phyloP scores from a whole-genome alignment of 23 red algal species.

The Chondrus crispus region DNA sequence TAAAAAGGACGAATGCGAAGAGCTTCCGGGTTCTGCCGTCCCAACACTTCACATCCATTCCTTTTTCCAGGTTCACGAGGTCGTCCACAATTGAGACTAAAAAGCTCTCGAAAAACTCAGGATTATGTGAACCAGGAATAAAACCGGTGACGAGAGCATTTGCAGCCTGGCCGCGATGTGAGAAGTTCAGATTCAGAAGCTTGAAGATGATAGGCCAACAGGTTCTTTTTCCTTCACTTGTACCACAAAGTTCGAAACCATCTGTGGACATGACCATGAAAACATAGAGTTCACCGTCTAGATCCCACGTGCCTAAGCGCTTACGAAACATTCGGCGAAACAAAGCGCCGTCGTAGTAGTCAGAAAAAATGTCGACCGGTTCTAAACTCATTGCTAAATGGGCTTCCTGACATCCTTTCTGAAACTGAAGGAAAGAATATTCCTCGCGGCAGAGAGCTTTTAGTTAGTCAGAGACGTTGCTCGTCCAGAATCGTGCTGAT shows the following conservation, averaged over 20 bases:
- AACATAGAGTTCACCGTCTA: not conserved
- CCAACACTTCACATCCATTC: not conserved
- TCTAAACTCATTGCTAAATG: no score
- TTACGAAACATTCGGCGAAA: not conserved
- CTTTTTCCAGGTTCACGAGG: not conserved
- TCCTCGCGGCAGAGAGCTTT: no score
- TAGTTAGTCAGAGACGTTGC: no score
- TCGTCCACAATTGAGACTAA: not conserved
- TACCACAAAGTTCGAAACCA: not conserved
- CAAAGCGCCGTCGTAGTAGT: not conserved
- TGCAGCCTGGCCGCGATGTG: not conserved
- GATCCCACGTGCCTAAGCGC: not conserved
- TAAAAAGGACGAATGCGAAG: not conserved
- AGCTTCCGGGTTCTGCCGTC: not conserved
- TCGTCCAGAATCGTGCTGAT: no score
- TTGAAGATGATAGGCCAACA: conserved; percentile 1
- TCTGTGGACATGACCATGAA: not conserved
- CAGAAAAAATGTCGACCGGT: no score
- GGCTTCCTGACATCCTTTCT: no score
- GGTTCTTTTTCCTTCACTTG: not conserved
- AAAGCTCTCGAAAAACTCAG: not conserved
- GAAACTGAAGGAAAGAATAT: no score
- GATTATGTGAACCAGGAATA: not conserved
- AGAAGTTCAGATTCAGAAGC: not conserved
- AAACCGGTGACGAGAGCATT: not conserved